These are phyloP conservation scores for Kingdonia uniflora DNA, from an alignment of 164 flowering plant genomes.

Conservation along the genomic window DNA sequence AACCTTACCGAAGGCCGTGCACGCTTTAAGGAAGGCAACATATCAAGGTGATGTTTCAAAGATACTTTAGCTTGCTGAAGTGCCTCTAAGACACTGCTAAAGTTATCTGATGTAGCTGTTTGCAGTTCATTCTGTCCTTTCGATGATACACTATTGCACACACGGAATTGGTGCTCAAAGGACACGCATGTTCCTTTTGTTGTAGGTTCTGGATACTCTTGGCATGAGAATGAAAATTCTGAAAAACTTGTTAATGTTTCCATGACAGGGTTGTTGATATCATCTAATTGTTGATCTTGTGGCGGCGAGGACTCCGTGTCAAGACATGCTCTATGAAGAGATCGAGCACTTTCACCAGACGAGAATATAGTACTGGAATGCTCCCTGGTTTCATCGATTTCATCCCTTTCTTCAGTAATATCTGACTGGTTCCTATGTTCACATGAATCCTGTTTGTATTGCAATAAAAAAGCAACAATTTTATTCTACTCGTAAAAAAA, in stretches of 20 bases:
- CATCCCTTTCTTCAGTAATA: constrained; percentile 65
- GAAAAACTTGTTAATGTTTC: constrained; percentile 15
- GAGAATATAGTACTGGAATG: constrained; percentile 9
- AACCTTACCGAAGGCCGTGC: constrained; percentile 11
- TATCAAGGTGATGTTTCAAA: constrained; percentile 33
- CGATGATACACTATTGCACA: constrained; percentile 10
- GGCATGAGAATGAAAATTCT: constrained; percentile 18
- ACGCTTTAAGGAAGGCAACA: constrained; percentile 12
- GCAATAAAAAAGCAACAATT: constrained; percentile 5
- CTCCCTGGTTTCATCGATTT: constrained; percentile 21
- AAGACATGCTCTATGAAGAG: constrained; percentile 10
- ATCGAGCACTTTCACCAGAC: constrained; percentile 14
- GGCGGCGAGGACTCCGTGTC: constrained; percentile 4
- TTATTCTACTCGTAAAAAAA: background rate
- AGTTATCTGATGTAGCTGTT: constrained; percentile 17
- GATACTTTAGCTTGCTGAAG: constrained; percentile 58
- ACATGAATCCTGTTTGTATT: constrained; percentile 47
- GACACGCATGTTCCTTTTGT: constrained; percentile 9
- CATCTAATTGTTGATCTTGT: constrained; percentile 13
- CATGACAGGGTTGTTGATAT: constrained; percentile 4
- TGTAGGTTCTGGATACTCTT: constrained; percentile 2
- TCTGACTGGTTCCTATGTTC: constrained; percentile 78
- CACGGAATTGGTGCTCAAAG: too few relatives aligned
- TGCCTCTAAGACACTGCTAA: constrained; percentile 45
- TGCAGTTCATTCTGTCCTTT: constrained; percentile 15